phyloP scores from a whole-genome alignment of 148 eudicot genomes.

The Chenopodium formosanum region DNA sequence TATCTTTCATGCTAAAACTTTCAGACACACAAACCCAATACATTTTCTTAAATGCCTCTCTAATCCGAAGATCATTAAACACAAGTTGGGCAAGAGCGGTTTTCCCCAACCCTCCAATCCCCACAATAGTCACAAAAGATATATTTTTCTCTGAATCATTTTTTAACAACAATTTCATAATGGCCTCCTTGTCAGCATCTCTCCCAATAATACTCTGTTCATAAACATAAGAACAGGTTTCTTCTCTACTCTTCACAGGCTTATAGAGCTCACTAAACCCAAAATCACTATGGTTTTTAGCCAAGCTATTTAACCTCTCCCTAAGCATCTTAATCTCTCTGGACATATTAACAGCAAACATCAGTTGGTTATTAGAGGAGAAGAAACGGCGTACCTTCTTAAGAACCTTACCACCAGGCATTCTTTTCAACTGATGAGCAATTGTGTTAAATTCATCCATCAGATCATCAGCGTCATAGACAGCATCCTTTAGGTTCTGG shows the following conservation, averaged over 20 bases:
- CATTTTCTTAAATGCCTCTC: background rate
- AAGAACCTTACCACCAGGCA: no score
- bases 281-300: background rate
- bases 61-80: background rate
- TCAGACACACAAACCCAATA: slow-evolving; percentile 20
- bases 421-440: no score
- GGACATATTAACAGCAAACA: no score
- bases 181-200: background rate
- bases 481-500: no score
- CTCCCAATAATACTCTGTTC: background rate
- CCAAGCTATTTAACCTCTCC: background rate
- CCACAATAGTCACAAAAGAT: slow-evolving; percentile 1
- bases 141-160: background rate
- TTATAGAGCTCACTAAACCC: background rate
- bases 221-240: slow-evolving; percentile 9
- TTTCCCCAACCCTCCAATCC: slow-evolving; percentile 8
- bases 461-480: no score
- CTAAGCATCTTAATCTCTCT: background rate
- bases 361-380: no score
- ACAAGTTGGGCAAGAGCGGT: slow-evolving; percentile 19
- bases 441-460: no score
- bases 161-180: background rate
- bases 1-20: background rate
- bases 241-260: background rate
- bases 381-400: no score